Base-by-base conservation (phyloP, 2,329 filamentous ascomycete genomes). In the Thermomyces lanuginosus region DNA sequence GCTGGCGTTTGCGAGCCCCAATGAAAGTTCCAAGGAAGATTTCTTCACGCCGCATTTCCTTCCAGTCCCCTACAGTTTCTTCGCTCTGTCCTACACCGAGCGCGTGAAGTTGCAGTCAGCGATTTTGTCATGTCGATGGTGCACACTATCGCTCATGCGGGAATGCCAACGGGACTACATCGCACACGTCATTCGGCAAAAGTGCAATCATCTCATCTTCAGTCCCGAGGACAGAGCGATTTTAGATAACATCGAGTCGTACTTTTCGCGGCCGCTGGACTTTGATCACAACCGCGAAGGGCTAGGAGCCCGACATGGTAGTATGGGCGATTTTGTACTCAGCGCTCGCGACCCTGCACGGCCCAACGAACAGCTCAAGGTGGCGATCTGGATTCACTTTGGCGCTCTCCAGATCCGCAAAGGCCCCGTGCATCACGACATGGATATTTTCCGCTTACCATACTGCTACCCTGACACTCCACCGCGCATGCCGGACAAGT, bases 81-180 rank as follows among this genome's bases (percentile, higher is more conserved):
- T 48, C 33, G 36, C 35, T 0, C 26, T 56, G n/a, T 39, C 36
- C 1, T 28, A 30, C 10, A 18, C 38, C 18, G 37, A 54, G 21
- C 40, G 51, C 9, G 35, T 41, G 8, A 26, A 38, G 4, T 39
- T 61, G 10, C 56, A 59, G 32, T 44, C 39, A 5, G 30, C 32
- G 4, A 44, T 60, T 6, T 39, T 59, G 6, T 31, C 38, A 8
- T 56, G 50, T 31, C 44, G 46, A 13, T 61, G 57, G 57, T 57
- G 50, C 29, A 59, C 50, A 0, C 26, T 53, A 7, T 29, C 40
- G 1, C 33, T 59, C 12, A 40, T 58, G 16, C 46, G 55, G 14
- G 43, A 40, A 24, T 58, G 55, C 34, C 53, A 58, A 28, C 35
- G 38, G 6, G 46, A 54, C 18, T 55, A 55, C 24, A 34, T 57